A percentile compares a stretch with the other conserved stretches of the same genome.
Conservation (phyloP, 495 filamentous ascomycete genomes). For the Penicillium fimorum region DNA sequence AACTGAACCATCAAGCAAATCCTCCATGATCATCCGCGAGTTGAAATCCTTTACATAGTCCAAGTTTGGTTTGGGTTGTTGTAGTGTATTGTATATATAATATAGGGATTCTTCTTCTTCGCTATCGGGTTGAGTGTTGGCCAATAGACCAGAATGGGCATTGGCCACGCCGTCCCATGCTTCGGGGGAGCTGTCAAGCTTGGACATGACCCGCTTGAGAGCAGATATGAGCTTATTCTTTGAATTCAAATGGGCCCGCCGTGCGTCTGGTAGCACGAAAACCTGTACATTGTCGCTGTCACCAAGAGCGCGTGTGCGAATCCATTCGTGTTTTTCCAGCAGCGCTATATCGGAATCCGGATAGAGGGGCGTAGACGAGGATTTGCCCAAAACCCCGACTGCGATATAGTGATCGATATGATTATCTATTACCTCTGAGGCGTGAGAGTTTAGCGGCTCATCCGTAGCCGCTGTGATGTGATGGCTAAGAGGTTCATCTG, state of each 20-base stretch:
- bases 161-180: conserved; percentile 55
- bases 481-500: background rate
- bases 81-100: conserved; percentile 81
- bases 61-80: conserved; percentile 63
- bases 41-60: conserved; percentile 54
- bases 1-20: conserved; percentile 55
- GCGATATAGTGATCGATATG: conserved; percentile 10
- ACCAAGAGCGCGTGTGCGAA: conserved; percentile 22
- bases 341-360: conserved; percentile 23
- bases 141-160: background rate
- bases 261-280: conserved; percentile 64
- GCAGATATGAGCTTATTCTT: conserved; percentile 42
- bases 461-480: conserved; percentile 1
- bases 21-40: conserved; percentile 58
- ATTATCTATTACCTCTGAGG: background rate
- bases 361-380: background rate
- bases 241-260: conserved; percentile 37
- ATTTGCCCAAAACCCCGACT: conserved; percentile 16
- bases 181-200: conserved; percentile 53
- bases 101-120: conserved; percentile 63
- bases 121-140: conserved; percentile 9
- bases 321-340: conserved; percentile 35
- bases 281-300: conserved; percentile 47
- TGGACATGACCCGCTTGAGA: conserved; percentile 51
- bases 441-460: background rate